Evolutionary conservation across 2,329 filamentous ascomycete genomes (phyloP), one percentile per base, ranked within the genome.

Genomic region (Pyricularia sp.): DNA sequence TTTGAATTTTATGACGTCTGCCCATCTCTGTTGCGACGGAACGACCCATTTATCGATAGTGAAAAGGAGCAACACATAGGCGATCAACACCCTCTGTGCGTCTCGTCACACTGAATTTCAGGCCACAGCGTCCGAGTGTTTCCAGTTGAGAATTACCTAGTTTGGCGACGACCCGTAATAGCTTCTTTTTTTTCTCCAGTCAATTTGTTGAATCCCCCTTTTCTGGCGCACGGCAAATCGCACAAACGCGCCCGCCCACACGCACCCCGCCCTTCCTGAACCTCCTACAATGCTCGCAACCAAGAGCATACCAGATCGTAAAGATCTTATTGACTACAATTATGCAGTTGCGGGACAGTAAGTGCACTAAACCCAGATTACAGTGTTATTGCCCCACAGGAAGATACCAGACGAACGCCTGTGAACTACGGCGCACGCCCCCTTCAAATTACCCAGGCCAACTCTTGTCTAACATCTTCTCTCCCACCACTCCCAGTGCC

Each of bases 301-400:
- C 42, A 50, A 72, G 69, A 79, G 78, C 72, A 79, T 88, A 59
- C 86, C 89, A 68, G 85, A 86, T 72, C 81, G 83, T 69, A 82
- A 86, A 69, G 87, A 89, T 70, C 83, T 94, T 64, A 82, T 88
- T 72, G 84, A 88, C 68, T 95, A 91, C 79, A 87, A 88, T 74
- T 85, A 92, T 75, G 92, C 90, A 67, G 92, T 93, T 71, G 92
- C 92, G 71, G 92, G 92, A 79, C 92, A 96, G 92, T 94, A 84
- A 85, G 91, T 86, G 63, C n/a, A 20, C 10, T 3, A 26, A 36
- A 17, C 36, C 70, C 64, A 72, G 74, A 69, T 25, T 50, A n/a
- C 20, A n/a, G 4, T 50, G 42, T 50, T 50, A 20, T 50, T 50
- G 17, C 20, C 42, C 42, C 42, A 50, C 42, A n/a, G 42, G n/a